Evolutionary conservation across 108 stramenopile genomes (phyloP).

Genomic region (Skeletonema potamos): DNA sequence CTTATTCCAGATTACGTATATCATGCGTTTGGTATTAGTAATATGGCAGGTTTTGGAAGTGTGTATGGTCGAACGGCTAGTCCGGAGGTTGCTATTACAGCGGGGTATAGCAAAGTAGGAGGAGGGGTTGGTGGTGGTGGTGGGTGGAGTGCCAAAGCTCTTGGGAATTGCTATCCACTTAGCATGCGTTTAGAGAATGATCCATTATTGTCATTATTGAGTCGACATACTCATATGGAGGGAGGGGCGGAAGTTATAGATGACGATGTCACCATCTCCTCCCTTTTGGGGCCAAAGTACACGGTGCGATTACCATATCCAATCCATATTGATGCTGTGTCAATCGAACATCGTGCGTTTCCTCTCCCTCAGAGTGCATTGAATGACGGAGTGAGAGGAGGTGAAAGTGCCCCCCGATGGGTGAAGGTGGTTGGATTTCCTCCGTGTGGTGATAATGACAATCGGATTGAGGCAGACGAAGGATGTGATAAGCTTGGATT

Average conservation of each 20-base stretch:
- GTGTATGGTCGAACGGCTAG: slow-evolving; percentile 14
- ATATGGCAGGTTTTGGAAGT: not conserved
- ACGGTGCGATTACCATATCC: slow-evolving; percentile 56
- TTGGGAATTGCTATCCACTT: slow-evolving; percentile 34
- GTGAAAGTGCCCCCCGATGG: slow-evolving; percentile 61
- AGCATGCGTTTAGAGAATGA: slow-evolving; percentile 39
- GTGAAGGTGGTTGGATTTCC: slow-evolving; percentile 68
- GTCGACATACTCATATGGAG: not conserved
- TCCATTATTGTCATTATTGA: slow-evolving; percentile 14
- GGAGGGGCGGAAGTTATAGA: not conserved
- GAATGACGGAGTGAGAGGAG: slow-evolving; percentile 8
- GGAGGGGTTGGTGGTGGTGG: not conserved
- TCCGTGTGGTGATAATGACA: slow-evolving; percentile 37
- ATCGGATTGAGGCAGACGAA: slow-evolving; percentile 1
- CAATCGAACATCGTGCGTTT: slow-evolving; percentile 63
- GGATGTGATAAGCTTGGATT: slow-evolving; percentile 55
- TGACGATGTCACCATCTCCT: not conserved
- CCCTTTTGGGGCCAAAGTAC: slow-evolving; percentile 30
- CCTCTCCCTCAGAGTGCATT: slow-evolving; percentile 17
- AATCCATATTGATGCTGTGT: slow-evolving; percentile 54
- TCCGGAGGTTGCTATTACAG: slow-evolving; percentile 32
- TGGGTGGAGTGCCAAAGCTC: slow-evolving; percentile 12
- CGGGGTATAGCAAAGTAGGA: not conserved
- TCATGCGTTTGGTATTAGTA: slow-evolving; percentile 44
- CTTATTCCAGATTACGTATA: slow-evolving; percentile 52